Evolutionary conservation across 139 green algal species (phyloP), one percentile per base, ranked within the genome.

Genomic region (Trebouxia sp.): DNA sequence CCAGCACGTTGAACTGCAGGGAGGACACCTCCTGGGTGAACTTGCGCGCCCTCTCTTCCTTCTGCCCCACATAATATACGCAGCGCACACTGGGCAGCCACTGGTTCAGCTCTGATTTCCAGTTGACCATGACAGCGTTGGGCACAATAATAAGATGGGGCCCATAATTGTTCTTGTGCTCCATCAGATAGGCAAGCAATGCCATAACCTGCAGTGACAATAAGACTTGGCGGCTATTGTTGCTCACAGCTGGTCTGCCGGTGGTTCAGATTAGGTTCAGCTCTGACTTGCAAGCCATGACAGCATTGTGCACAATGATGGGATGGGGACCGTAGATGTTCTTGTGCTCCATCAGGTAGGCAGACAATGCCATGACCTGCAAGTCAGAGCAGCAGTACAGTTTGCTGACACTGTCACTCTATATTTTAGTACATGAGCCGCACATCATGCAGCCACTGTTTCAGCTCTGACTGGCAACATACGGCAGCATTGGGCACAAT

Each of bases 101-200:
- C 32, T 85, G 83, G 9, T 88, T 86, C 24, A 99, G 87, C 90
- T 99, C 97, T 7, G 83, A 80, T 75, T 95, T 96, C 97, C 96
- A 99, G 89, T 99, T 99, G 38, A 98, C 92, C 2, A 99, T 92
- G 53, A 99, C 96, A 9, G 96, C 96, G 79, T 99, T 98, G 78
- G 97, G 97, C 62, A 98, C 95, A 66, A 98, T 98, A 86, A 99
- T 98, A 28, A 99, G 89, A 90, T 98, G 96, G 1, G 96, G 97
- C 12, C 94, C 94, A 56, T 91, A 97, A 87, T 97, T 96, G 83
- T 90, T 85, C 88, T 98, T 99, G 88, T 93, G 86, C 90, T 99
- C 94, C 88, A 97, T 97, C 28, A 99, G 82, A 90, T 98, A 95
- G 4, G 90, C 92, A 42, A 99, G 90, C 53, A 99, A 91, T 11